Conservation (phyloP, 2,329 filamentous ascomycete species). For the Monosporascus sp. region DNA sequence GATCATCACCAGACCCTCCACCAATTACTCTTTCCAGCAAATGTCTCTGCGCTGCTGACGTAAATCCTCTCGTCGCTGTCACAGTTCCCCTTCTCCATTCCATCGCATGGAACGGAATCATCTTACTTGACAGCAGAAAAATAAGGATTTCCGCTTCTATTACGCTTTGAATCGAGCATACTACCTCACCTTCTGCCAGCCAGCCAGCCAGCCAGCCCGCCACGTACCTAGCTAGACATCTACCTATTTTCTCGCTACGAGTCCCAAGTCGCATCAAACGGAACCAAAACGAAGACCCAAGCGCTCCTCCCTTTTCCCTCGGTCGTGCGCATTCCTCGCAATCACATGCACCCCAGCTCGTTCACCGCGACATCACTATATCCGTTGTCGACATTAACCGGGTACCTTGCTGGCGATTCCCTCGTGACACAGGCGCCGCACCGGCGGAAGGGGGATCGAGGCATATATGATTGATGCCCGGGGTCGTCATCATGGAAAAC, state of each 20-base stretch:
- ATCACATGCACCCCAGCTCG: background rate
- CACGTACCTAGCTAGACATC: background rate
- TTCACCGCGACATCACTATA: background rate
- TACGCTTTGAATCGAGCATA: background rate
- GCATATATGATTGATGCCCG: conserved; percentile 38
- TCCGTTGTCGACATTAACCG: background rate
- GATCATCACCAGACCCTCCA: background rate
- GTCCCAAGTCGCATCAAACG: background rate
- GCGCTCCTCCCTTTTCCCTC: background rate
- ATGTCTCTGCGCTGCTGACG: background rate
- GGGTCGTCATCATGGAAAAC: conserved; percentile 50
- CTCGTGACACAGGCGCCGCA: conserved; percentile 20
- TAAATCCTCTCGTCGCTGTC: background rate
- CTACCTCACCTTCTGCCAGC: too few relatives aligned
- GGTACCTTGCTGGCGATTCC: conserved; percentile 11
- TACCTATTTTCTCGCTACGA: background rate
- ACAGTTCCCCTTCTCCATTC: background rate
- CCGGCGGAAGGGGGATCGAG: conserved; percentile 28
- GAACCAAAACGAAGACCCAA: background rate
- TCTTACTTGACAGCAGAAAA: background rate
- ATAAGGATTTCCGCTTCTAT: background rate
- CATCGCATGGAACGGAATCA: background rate
- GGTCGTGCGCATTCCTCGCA: background rate
- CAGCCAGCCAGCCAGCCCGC: too few relatives aligned
- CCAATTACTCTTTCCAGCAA: background rate